phyloP scores from a whole-genome alignment of 2,329 filamentous ascomycete species.

The Apiospora koreana region DNA sequence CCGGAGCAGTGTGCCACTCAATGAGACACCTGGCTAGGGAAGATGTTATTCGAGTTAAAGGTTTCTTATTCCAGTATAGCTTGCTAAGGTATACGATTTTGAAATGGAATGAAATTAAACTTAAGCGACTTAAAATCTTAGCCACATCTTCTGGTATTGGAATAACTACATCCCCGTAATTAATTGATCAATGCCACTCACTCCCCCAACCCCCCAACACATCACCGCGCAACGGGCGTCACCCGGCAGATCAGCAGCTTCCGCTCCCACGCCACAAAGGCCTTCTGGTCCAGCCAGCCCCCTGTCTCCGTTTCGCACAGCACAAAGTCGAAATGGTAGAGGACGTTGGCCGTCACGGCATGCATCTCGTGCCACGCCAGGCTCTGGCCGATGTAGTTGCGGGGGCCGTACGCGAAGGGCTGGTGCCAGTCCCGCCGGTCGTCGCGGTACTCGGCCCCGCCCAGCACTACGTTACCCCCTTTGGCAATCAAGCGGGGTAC shows the following conservation, averaged over 20 bases:
- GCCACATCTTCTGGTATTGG: too few relatives aligned
- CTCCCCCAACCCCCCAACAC: too few relatives aligned
- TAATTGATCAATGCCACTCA: too few relatives aligned
- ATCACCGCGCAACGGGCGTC: too few relatives aligned
- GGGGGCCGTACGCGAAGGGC: slow-evolving; percentile 21
- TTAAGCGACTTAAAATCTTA: too few relatives aligned
- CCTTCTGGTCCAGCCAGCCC: slow-evolving; percentile 17
- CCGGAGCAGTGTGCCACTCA: too few relatives aligned
- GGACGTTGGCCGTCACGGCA: slow-evolving; percentile 10
- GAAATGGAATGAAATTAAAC: too few relatives aligned
- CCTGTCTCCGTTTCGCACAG: slow-evolving; percentile 13
- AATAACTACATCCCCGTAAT: too few relatives aligned
- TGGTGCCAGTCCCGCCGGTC: slow-evolving; percentile 20
- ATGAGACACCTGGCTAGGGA: too few relatives aligned
- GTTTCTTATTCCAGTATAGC: too few relatives aligned
- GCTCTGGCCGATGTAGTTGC: slow-evolving; percentile 25
- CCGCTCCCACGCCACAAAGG: slow-evolving; percentile 14
- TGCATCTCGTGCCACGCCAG: slow-evolving; percentile 18
- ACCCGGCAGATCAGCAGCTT: neutral
- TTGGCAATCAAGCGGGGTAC: slow-evolving; percentile 21
- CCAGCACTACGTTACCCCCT: slow-evolving; percentile 26
- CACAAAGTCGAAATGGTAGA: slow-evolving; percentile 18
- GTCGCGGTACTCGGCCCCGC: slow-evolving; percentile 21
- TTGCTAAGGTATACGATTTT: too few relatives aligned
- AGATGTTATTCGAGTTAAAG: too few relatives aligned